Percentiles rank a stretch among this genome's conserved stretches.
Evolutionary conservation across 192 early-diverging fungal species (phyloP).

Genomic region (Pilaira anomala): DNA sequence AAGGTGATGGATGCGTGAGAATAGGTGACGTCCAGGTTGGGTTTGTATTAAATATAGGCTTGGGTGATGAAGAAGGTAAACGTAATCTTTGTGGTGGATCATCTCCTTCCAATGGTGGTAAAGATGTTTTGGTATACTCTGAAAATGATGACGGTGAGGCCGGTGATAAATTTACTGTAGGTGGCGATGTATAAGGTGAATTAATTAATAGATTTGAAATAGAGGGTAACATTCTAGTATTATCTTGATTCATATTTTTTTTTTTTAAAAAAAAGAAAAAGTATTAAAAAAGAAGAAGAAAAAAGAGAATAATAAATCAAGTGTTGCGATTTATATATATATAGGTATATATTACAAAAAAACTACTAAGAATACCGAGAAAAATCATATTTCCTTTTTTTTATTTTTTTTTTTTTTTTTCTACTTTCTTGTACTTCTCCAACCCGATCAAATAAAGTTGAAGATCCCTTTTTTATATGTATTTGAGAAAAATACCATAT

Average conservation of each 20-base stretch:
- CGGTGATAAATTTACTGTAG: neutral
- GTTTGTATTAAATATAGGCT: neutral
- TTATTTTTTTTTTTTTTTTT: neutral
- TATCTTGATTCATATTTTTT: neutral
- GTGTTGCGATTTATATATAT: neutral
- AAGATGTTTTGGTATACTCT: neutral
- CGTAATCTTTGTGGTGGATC: conserved; percentile 24
- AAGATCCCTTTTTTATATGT: too few species aligned
- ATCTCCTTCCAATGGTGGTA: conserved; percentile 28
- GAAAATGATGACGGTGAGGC: neutral
- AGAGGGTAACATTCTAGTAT: neutral
- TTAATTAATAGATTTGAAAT: neutral
- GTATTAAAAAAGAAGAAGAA: neutral
- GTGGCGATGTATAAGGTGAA: neutral
- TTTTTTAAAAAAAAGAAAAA: neutral
- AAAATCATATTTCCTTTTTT: neutral
- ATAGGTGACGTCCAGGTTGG: neutral
- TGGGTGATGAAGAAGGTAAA: neutral
- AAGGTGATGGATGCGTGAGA: neutral
- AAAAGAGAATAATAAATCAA: neutral
- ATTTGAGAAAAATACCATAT: too few species aligned
- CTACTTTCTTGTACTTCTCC: neutral
- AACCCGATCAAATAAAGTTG: too few species aligned
- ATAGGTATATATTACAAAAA: neutral
- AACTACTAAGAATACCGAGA: neutral